phyloP scores from a whole-genome alignment of 805 yeast species.

The Barnettozyma botsteinii region DNA sequence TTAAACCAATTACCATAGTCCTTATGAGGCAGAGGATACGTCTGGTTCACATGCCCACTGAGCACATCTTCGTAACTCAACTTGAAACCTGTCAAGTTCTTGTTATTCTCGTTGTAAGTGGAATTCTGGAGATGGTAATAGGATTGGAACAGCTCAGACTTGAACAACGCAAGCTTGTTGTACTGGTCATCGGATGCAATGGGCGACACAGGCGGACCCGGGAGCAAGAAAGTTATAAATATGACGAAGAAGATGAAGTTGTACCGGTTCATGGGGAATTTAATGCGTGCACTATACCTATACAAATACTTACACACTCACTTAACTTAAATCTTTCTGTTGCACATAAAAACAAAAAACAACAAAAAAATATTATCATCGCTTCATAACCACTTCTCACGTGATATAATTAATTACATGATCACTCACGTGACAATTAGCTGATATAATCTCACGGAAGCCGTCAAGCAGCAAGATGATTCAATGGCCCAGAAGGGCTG shows the following conservation, averaged over 20 bases:
- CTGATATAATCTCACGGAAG: too few relatives aligned
- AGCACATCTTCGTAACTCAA: constrained; percentile 57
- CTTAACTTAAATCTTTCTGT: neutral
- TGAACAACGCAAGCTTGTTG: constrained; percentile 33
- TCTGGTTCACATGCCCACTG: constrained; percentile 37
- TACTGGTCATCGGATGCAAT: constrained; percentile 29
- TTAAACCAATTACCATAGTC: constrained; percentile 41
- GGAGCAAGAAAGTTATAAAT: constrained; percentile 33
- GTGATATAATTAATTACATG: too few relatives aligned
- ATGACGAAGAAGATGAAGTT: constrained; percentile 23
- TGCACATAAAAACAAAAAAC: too few relatives aligned
- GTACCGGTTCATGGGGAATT: constrained; percentile 23
- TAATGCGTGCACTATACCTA: too few relatives aligned
- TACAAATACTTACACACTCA: neutral
- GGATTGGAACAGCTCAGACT: constrained; percentile 30
- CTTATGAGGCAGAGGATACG: constrained; percentile 52
- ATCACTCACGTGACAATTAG: too few relatives aligned
- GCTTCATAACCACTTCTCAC: too few relatives aligned
- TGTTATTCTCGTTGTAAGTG: constrained; percentile 49
- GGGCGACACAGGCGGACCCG: constrained; percentile 33
- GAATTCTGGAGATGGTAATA: constrained; percentile 33
- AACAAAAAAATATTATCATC: too few relatives aligned
- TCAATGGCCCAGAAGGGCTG: too few relatives aligned
- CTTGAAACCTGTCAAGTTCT: constrained; percentile 68
- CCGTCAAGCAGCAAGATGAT: too few relatives aligned